Evolutionary conservation across 148 eudicot genomes (phyloP), one percentile per base, ranked within the genome.

Genomic region (Nyssa sinensis): DNA sequence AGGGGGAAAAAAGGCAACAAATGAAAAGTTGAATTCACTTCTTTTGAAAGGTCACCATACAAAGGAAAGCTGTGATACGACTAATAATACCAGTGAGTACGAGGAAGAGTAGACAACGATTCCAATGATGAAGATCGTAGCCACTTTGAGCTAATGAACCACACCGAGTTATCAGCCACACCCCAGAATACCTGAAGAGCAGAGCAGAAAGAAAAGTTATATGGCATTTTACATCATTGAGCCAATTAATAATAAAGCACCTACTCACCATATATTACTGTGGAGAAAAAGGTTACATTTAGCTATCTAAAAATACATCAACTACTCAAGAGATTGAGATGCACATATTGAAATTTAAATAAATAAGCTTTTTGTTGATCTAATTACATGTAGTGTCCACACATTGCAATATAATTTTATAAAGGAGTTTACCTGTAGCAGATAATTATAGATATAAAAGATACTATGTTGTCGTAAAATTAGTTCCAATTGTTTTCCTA

Each of bases 101-200:
- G 9, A 96, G 91, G 34, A 60, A 70, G 17, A 83, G 17, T 69
- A 96, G 62, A 82, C 98, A 89, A 12, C 27, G 82, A 60, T 7
- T 66, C 91, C 93, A 93, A 74, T 86, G 74, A 28, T 78, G 70
- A 21, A 93, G 85, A 67, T 82, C 78, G 63, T 89, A 96, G 6
- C 94, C 97, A 12, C 80, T 83, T 64, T 79, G 62, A 84, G 80
- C 74, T 78, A 96, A 65, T 2, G 87, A 81, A 27, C 91, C 91
- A 75, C 99, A 96, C 0, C 98, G 90, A 25, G 98, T 93, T 66
- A 96, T 87, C 64, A 96, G 74, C 98, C 98, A 96, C 55, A 93
- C 99, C 23, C 99, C 98, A 10, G 83, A 79, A 77, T 86, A 95
- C 87, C 97, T 95, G 84, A 44, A 49, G 34, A 21, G 23, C 3